These are phyloP conservation scores for Alisma plantagoaquatica DNA, from an alignment of 106 monocot genomes.

Conservation along the genomic window DNA sequence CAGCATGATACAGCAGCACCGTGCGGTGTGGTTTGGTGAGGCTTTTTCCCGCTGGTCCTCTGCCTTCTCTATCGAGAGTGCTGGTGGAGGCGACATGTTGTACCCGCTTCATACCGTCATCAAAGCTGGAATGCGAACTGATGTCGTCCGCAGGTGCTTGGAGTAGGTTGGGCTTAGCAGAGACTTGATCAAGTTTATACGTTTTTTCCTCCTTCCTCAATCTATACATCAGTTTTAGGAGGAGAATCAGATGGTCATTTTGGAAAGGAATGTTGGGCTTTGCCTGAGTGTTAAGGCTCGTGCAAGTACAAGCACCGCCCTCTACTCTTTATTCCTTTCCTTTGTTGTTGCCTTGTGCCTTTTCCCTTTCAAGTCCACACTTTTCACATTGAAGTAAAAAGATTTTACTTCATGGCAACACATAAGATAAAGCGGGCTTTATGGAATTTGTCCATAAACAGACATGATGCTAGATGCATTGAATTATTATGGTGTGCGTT, in stretches of 20 bases:
- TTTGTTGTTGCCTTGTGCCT: constrained; percentile 8
- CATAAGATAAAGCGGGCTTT: too few relatives aligned
- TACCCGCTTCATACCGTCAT: not conserved
- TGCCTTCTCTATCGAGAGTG: too few relatives aligned
- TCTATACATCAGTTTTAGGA: not conserved
- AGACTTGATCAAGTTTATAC: too few relatives aligned
- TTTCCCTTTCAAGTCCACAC: not conserved
- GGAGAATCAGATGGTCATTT: too few relatives aligned
- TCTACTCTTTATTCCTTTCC: constrained; percentile 44
- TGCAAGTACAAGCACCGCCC: constrained; percentile 18
- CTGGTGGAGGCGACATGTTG: too few relatives aligned
- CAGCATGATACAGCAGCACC: constrained; percentile 19
- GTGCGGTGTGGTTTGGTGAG: too few relatives aligned
- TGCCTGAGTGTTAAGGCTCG: constrained; percentile 22
- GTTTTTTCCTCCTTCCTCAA: too few relatives aligned
- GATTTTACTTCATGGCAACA: too few relatives aligned
- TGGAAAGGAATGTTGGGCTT: constrained; percentile 5
- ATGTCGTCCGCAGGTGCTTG: not conserved
- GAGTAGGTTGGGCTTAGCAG: not conserved
- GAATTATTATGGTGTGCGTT: too few relatives aligned
- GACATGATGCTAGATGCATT: too few relatives aligned
- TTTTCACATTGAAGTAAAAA: not conserved
- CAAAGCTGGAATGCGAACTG: not conserved
- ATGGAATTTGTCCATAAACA: too few relatives aligned
- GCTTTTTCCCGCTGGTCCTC: too few relatives aligned